Evolutionary conservation across 495 filamentous ascomycete genomes (phyloP).

Genomic region (Aspergillus kassunensis): DNA sequence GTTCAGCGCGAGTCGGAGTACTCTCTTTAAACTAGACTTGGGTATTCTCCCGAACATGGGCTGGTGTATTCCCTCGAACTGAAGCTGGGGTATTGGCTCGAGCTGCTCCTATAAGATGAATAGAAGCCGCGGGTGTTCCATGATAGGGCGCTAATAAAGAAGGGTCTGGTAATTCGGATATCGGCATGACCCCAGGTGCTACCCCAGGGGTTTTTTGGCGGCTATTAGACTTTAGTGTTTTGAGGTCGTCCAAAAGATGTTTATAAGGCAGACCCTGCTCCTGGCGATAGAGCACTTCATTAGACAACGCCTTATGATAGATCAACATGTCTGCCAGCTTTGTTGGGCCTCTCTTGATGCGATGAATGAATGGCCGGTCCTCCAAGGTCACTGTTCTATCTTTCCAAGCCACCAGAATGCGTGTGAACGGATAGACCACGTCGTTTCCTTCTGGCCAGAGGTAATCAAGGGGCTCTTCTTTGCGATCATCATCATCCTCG

Average conservation of each 20-base stretch:
- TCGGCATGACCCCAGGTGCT: neutral
- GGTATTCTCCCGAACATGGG: neutral
- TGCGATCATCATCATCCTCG: constrained; percentile 19
- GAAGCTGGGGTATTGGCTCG: neutral
- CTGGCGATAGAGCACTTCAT: neutral
- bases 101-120: neutral
- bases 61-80: neutral
- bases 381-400: constrained; percentile 20
- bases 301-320: neutral
- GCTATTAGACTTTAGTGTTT: neutral
- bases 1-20: neutral
- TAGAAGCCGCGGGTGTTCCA: neutral
- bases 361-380: constrained; percentile 18
- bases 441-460: constrained; percentile 7
- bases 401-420: constrained; percentile 21
- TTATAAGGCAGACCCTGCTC: neutral
- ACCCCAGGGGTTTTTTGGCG: neutral
- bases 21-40: neutral
- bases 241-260: neutral
- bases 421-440: constrained; percentile 21
- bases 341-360: constrained; percentile 5
- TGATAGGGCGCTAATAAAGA: neutral
- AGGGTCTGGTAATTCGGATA: neutral
- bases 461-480: constrained; percentile 11
- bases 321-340: constrained; percentile 1